Conservation (phyloP, 257 asterid genomes). For the Verbascum thapsus region DNA sequence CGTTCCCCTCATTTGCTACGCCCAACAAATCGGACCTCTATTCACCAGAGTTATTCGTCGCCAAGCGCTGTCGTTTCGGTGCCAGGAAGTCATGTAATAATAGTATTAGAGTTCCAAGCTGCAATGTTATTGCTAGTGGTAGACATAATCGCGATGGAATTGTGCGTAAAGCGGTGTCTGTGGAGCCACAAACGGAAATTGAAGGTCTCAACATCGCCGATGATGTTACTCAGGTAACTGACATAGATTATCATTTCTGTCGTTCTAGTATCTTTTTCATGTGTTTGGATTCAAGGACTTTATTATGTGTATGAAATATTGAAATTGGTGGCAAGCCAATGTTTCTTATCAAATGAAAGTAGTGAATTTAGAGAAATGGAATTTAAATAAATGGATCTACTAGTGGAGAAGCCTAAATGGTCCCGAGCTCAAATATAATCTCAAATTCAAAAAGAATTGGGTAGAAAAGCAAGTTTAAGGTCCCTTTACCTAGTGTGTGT, state of each 20-base stretch:
- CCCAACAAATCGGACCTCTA: constrained; percentile 39
- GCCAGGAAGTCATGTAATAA: constrained; percentile 27
- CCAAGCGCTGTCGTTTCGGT: constrained; percentile 35
- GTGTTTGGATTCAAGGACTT: constrained; percentile 18
- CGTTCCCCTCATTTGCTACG: constrained; percentile 45
- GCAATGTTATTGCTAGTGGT: constrained; percentile 23
- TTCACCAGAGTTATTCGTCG: constrained; percentile 39
- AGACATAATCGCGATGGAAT: constrained; percentile 27
- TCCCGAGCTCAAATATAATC: neutral
- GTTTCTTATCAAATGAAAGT: constrained; percentile 1
- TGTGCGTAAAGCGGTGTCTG: constrained; percentile 66
- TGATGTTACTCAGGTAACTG: constrained; percentile 91
- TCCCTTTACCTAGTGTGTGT: neutral
- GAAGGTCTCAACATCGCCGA: constrained; percentile 95
- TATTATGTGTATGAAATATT: neutral
- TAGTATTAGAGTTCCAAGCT: constrained; percentile 19
- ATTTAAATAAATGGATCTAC: neutral
- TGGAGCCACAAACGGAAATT: constrained; percentile 59
- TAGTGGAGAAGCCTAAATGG: constrained; percentile 8
- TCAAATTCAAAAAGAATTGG: neutral
- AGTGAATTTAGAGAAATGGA: neutral
- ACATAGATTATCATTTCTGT: neutral
- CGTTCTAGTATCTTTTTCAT: neutral
- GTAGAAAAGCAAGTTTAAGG: neutral
- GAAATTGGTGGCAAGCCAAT: neutral